These are phyloP conservation scores for Alternaria gansuensis DNA, from an alignment of 2,329 filamentous ascomycete species.

Conservation along the genomic window DNA sequence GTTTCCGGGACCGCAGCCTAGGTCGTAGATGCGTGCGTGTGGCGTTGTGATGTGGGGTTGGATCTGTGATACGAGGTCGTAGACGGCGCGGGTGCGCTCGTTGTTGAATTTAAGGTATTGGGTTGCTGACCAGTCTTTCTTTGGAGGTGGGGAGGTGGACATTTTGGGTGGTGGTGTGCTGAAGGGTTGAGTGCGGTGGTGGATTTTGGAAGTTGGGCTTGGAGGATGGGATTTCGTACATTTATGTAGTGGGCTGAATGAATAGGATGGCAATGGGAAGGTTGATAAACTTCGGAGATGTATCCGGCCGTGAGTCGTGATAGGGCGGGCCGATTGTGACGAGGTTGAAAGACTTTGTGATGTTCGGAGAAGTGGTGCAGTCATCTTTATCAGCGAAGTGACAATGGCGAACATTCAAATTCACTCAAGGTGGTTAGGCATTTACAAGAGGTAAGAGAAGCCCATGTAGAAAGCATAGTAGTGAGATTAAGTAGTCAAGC, in stretches of 20 bases:
- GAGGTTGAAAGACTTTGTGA: background rate
- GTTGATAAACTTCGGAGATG: constrained; percentile 4
- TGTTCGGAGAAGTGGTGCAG: background rate
- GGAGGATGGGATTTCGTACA: background rate
- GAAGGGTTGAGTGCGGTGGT: background rate
- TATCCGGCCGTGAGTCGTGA: background rate
- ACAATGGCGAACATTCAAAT: background rate
- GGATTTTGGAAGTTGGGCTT: background rate
- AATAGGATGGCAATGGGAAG: background rate
- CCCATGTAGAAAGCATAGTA: background rate
- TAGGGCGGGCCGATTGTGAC: background rate
- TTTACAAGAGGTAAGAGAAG: background rate
- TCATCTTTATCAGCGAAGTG: background rate
- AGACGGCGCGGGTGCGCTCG: constrained; percentile 63
- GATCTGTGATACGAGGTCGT: constrained; percentile 63
- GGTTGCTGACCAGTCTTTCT: constrained; percentile 63
- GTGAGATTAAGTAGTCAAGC: background rate
- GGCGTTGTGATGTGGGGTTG: constrained; percentile 42
- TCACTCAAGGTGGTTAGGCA: background rate
- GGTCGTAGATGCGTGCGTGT: constrained; percentile 61
- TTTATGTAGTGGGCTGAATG: constrained; percentile 3
- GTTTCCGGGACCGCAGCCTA: constrained; percentile 70
- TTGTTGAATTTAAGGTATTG: constrained; percentile 66
- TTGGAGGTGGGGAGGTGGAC: background rate
- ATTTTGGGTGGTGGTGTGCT: background rate